phyloP scores from a whole-genome alignment of 768 basidiomycete species.

The Tulasnella sp. region DNA sequence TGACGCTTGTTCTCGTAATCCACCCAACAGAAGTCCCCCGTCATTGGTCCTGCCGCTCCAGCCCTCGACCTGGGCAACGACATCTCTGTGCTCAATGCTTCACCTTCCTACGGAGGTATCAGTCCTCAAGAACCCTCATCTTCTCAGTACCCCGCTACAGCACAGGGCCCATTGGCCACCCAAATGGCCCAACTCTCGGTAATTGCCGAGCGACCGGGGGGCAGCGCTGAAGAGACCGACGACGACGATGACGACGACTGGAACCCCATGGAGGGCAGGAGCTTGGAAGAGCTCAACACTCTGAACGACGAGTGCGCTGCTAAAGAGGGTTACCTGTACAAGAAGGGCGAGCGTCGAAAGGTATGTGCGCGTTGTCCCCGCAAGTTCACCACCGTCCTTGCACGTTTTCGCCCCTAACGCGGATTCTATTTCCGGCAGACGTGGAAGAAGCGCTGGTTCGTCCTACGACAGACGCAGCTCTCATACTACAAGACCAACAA shows the following conservation, averaged over 20 bases:
- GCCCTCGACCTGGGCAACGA: conserved; percentile 88
- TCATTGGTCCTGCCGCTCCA: conserved; percentile 46
- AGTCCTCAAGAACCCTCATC: conserved; percentile 53
- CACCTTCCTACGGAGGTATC: conserved; percentile 37
- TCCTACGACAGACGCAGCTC: conserved; percentile 83
- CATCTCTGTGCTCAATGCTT: conserved; percentile 41
- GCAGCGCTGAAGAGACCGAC: conserved; percentile 67
- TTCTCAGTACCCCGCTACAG: not conserved
- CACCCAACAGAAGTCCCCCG: conserved; percentile 24
- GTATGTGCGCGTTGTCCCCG: conserved; percentile 45
- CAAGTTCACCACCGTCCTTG: not conserved
- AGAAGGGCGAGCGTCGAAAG: conserved; percentile 97
- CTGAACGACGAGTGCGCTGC: conserved; percentile 52
- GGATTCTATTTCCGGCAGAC: conserved; percentile 49
- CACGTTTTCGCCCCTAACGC: conserved; percentile 22
- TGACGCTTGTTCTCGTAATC: not conserved
- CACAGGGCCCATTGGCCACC: conserved; percentile 11
- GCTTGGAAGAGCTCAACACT: conserved; percentile 37
- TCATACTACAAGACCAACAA: conserved; percentile 96
- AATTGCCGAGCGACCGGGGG: conserved; percentile 69
- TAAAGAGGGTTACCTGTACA: conserved; percentile 92
- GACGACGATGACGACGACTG: conserved; percentile 57
- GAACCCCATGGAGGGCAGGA: conserved; percentile 55
- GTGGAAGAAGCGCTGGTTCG: conserved; percentile 99
- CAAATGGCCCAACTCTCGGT: conserved; percentile 41